Percentiles rank a stretch among this genome's conserved stretches.
phyloP scores from a whole-genome alignment of 129 eudicot species.

The Sambucus nigra region DNA sequence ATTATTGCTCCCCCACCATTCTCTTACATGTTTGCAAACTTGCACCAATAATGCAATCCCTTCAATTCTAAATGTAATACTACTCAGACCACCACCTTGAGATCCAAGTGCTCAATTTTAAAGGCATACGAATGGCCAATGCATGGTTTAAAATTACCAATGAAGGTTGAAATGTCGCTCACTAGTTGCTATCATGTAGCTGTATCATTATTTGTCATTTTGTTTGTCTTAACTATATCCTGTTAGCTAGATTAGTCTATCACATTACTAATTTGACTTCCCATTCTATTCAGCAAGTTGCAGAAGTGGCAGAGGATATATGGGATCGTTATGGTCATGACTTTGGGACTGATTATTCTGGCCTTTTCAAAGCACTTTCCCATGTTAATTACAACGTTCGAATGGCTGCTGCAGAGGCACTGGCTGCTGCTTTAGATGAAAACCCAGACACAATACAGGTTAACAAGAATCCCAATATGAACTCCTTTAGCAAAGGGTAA shows the following conservation, averaged over 20 bases:
- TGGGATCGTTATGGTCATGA: slow-evolving; percentile 94
- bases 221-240: not conserved
- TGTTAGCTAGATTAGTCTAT: not conserved
- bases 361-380: slow-evolving; percentile 75
- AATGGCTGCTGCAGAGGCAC: slow-evolving; percentile 89
- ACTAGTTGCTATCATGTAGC: too few relatives aligned
- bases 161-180: too few relatives aligned
- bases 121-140: too few relatives aligned
- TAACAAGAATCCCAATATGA: slow-evolving; percentile 5
- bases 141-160: too few relatives aligned
- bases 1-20: too few relatives aligned
- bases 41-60: too few relatives aligned
- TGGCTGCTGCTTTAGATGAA: slow-evolving; percentile 96
- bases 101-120: too few relatives aligned
- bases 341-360: slow-evolving; percentile 88
- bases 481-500: not conserved
- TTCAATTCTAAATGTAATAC: too few relatives aligned
- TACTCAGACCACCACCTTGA: too few relatives aligned
- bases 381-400: slow-evolving; percentile 86
- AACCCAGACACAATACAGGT: slow-evolving; percentile 95
- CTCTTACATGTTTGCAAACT: too few relatives aligned
- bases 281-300: slow-evolving; percentile 56
- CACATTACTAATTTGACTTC: not conserved
- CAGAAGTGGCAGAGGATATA: slow-evolving; percentile 86
- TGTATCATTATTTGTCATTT: not conserved